Evolutionary conservation across 2,329 filamentous ascomycete genomes (phyloP), one percentile per base, ranked within the genome.

Genomic region (Thielaviopsis cerberus): DNA sequence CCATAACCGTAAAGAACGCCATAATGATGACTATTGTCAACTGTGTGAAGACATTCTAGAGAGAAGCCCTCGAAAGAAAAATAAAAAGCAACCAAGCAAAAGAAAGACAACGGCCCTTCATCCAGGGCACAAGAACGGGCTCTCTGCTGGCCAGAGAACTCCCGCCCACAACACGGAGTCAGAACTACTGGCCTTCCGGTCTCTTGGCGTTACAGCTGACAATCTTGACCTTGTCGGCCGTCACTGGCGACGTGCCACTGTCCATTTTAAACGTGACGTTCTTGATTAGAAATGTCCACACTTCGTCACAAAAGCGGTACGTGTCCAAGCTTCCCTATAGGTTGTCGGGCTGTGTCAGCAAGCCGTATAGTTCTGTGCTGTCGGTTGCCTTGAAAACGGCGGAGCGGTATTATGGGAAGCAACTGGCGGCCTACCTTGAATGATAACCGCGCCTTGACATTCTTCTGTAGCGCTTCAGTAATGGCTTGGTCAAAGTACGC

Each of bases 201-300:
- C 74, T 76, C 77, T 96, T 96, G 64, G 90, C 90, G 67, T 94
- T 95, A 72, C 91, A 97, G 72, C 88, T 94, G 54, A 98, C 92
- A 64, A 98, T 98, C 82, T 97, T 97, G 71, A 98, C 87, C 70
- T 89, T 91, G 68, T 96, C 91, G 22, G 90, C 89, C 41, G 79
- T 74, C 15, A 97, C 82, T 0, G 80, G 79, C 61, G 82, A 79
- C 59, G 79, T 81, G 64, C 77, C 78, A 56, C 85, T 88, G 65
- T 97, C 91, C 74, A 97, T 85, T 74, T 98, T 98, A 75, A 98
- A 97, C n/a, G 84, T 89, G 58, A 97, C 90, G 64, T 97, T 92
- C 73, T 96, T 96, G 72, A 98, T 94, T 60, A 98, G 80, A 71
- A 98, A 98, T 1, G 92, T 98, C 92, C 92, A 98, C 60, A 98